Evolutionary conservation across 163 green algal genomes (phyloP).

Genomic region (Coccomyxa subellipsoidea): DNA sequence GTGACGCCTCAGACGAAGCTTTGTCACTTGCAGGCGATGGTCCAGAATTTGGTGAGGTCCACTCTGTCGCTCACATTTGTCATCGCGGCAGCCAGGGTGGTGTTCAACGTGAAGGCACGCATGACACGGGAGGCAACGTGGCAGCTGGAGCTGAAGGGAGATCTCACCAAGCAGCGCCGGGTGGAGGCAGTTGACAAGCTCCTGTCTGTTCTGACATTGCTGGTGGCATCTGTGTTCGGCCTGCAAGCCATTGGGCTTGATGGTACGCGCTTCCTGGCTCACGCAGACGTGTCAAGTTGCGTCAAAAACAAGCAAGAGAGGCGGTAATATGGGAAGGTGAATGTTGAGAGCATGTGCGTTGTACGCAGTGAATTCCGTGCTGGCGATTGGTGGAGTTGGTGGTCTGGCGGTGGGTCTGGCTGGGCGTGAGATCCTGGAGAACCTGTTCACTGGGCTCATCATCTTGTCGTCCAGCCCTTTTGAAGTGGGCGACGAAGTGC

Average conservation of each 20-base stretch:
- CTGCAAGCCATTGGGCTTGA: constrained; percentile 76
- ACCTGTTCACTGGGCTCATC: constrained; percentile 92
- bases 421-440: constrained; percentile 90
- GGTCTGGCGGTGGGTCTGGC: constrained; percentile 90
- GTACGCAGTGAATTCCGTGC: constrained; percentile 71
- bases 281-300: too few species aligned
- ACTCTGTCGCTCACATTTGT: constrained; percentile 86
- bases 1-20: too few species aligned
- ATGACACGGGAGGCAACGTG: constrained; percentile 68
- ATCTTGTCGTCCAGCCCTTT: constrained; percentile 84
- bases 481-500: constrained; percentile 88
- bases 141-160: constrained; percentile 78
- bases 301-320: too few species aligned
- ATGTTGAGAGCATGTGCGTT: neutral
- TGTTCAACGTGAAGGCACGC: constrained; percentile 85
- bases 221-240: constrained; percentile 69
- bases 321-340: too few species aligned
- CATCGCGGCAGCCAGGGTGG: constrained; percentile 64
- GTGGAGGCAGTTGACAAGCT: constrained; percentile 88
- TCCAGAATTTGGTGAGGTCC: constrained; percentile 76
- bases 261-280: constrained; percentile 37
- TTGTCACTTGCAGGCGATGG: constrained; percentile 30
- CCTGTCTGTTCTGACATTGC: constrained; percentile 70
- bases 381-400: constrained; percentile 91
- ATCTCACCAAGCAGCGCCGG: constrained; percentile 75